Percentiles rank a stretch among this genome's conserved stretches.
Conservation (phyloP, 345 rosid species). For the Dovyalis caffra region DNA sequence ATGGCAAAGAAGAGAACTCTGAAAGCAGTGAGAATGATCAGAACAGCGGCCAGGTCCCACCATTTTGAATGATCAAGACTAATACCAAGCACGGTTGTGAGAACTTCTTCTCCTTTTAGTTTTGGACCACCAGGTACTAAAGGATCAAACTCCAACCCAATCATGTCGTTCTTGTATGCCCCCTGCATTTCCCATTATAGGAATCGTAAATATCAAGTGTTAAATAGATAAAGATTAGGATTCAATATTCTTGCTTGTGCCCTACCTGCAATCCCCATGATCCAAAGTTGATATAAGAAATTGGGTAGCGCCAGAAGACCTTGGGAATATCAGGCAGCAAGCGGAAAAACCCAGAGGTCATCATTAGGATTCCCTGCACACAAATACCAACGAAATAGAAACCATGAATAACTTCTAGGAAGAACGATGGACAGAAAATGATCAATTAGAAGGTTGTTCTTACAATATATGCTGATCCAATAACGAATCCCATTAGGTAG, state of each 20-base stretch:
- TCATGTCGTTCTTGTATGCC: conserved; percentile 74
- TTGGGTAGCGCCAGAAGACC: conserved; percentile 52
- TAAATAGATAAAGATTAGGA: neutral
- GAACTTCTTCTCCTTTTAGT: conserved; percentile 58
- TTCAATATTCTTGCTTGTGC: neutral
- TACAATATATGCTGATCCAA: conserved; percentile 53
- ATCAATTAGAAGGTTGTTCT: conserved; percentile 11
- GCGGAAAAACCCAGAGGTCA: conserved; percentile 52
- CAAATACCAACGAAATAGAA: conserved; percentile 4
- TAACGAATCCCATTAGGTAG: conserved; percentile 47
- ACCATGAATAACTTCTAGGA: neutral
- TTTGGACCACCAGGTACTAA: conserved; percentile 56
- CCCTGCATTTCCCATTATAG: conserved; percentile 43
- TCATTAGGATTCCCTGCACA: conserved; percentile 44
- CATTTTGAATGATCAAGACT: conserved; percentile 59
- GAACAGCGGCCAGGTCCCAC: conserved; percentile 75
- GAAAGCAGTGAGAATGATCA: conserved; percentile 49
- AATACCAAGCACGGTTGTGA: conserved; percentile 50
- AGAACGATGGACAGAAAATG: neutral
- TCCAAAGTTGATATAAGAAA: conserved; percentile 47
- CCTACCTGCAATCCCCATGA: conserved; percentile 57
- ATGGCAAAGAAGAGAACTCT: conserved; percentile 66
- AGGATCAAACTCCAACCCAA: conserved; percentile 77
- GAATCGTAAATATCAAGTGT: neutral
- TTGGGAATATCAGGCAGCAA: conserved; percentile 44